These are phyloP conservation scores for Tolypocladium tropicale DNA, from an alignment of 2,329 filamentous ascomycete genomes.

Conservation along the genomic window DNA sequence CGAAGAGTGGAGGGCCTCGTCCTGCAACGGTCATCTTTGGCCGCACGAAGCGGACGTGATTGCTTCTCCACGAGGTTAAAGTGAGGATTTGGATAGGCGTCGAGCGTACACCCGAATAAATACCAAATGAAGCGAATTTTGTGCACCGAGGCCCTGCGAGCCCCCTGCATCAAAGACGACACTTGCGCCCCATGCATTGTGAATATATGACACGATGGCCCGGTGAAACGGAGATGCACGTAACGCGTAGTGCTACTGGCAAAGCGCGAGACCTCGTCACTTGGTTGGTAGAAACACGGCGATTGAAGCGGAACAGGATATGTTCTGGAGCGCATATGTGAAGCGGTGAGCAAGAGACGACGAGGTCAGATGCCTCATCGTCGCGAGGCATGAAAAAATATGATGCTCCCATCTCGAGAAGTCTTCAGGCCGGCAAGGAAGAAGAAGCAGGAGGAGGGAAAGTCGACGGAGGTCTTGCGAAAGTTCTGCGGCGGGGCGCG, in stretches of 20 bases:
- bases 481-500: not conserved
- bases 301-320: not conserved
- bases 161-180: not conserved
- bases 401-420: not conserved
- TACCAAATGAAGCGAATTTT: conserved; percentile 21
- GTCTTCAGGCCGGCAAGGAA: not conserved
- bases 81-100: conserved; percentile 53
- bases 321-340: not conserved
- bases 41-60: conserved; percentile 20
- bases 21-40: conserved; percentile 10
- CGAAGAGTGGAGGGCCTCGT: conserved; percentile 50
- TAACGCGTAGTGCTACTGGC: not conserved
- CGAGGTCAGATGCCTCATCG: not conserved
- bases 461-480: not conserved
- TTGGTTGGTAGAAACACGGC: not conserved
- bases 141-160: not conserved
- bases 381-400: not conserved
- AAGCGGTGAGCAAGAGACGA: not conserved
- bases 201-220: not conserved
- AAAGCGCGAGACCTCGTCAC: not conserved
- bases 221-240: not conserved
- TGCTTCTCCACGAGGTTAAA: conserved; percentile 60
- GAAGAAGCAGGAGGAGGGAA: not conserved
- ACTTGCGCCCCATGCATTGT: not conserved
- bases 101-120: conserved; percentile 45